Evolutionary conservation across 176 grass and related monocot genomes (phyloP), one percentile per base, ranked within the genome.

Genomic region (Canna indica): DNA sequence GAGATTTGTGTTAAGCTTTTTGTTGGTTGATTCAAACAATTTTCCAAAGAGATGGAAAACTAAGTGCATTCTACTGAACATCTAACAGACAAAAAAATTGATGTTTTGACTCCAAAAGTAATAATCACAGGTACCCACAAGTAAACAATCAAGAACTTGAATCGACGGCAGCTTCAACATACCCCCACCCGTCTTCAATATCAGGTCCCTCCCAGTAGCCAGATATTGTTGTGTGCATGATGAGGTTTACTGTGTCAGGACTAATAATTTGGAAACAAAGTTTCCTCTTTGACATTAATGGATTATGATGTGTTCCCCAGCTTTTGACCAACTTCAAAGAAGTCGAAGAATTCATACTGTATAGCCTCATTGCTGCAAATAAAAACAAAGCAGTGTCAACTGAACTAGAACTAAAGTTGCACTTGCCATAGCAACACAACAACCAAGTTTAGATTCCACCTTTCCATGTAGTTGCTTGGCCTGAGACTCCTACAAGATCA

Each of bases 201-300:
- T 77, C 81, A 27, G 88, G 88, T 14, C 88, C 84, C 34, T 34
- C 73, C 84, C 88, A 91, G 36, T 79, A 87, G 14, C 84, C 88
- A 34, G 47, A 82, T 68, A 91, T 86, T 59, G 69, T 36, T 15
- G 59, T 12, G 33, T 9, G 28, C 53, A 18, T 25, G 18, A 17
- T 36, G 24, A 27, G 17, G 75, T 36, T 48, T 31, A 70, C 15
- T 3, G 16, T 70, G 18, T 28, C 44, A 22, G 7, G 33, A 70
- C 26, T 52, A 25, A 50, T 33, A 48, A n/a, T 3, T 24, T 29
- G 26, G 28, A 32, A 38, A 70, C 2, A 46, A 22, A 8, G 16
- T 18, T 44, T 73, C 24, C 54, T 59, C 36, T 61, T 60, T 5
- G 34, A 13, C 13, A 66, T 24, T 38, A 12, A 66, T 66, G 17